Conservation (phyloP, 768 basidiomycete species). For the Lentinula guzmanii region DNA sequence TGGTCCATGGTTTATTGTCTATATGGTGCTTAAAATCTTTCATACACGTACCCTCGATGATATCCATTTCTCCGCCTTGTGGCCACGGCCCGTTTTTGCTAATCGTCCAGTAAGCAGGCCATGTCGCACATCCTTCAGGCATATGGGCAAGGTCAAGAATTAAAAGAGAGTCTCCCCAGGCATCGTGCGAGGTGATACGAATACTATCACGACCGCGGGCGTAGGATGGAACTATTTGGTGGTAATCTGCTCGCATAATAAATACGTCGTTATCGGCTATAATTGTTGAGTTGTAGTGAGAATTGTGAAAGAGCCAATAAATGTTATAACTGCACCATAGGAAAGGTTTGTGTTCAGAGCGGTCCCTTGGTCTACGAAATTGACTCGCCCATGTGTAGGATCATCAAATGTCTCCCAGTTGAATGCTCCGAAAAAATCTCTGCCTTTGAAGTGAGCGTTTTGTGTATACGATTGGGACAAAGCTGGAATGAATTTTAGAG, state of each 20-base stretch:
- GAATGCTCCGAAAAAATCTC: constrained; percentile 40
- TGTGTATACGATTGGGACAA: constrained; percentile 8
- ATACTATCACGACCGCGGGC: constrained; percentile 52
- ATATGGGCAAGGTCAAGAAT: constrained; percentile 54
- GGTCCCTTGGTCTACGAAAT: constrained; percentile 43
- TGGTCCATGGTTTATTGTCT: background rate
- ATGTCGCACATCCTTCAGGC: constrained; percentile 53
- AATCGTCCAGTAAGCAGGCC: constrained; percentile 63
- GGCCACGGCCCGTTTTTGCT: constrained; percentile 53
- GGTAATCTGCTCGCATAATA: constrained; percentile 51
- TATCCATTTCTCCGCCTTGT: constrained; percentile 53
- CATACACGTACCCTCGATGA: constrained; percentile 44
- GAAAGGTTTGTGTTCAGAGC: constrained; percentile 39
- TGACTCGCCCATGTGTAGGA: constrained; percentile 63
- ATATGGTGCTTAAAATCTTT: no score
- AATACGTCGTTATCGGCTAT: constrained; percentile 37
- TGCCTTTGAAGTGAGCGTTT: constrained; percentile 17
- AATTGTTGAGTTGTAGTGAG: background rate
- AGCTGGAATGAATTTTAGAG: background rate
- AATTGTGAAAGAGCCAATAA: background rate
- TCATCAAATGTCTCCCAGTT: constrained; percentile 45
- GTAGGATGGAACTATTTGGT: constrained; percentile 24
- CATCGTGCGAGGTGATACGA: constrained; percentile 40
- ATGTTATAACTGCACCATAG: constrained; percentile 26
- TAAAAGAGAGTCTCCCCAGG: constrained; percentile 40